Conservation (phyloP, 2,329 filamentous ascomycete genomes). For the Paraconiothyrium sp. region DNA sequence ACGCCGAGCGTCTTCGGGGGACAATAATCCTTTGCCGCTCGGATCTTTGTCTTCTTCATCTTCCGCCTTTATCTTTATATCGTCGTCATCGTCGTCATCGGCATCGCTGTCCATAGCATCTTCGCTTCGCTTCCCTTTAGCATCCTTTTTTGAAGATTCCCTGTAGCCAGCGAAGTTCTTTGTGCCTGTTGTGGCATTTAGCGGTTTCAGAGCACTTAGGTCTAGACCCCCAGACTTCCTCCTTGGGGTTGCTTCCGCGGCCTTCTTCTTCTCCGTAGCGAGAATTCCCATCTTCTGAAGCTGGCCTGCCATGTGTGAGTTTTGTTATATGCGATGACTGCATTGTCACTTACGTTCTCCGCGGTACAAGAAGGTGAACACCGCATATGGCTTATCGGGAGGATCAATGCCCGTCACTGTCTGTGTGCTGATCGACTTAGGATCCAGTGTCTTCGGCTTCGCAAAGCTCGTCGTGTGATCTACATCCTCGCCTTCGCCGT, state of each 20-base stretch:
- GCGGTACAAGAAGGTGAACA: slow-evolving; percentile 97
- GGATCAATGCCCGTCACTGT: slow-evolving; percentile 98
- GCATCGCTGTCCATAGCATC: slow-evolving; percentile 78
- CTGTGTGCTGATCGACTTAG: slow-evolving; percentile 97
- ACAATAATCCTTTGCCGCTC: slow-evolving; percentile 63
- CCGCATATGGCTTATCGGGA: slow-evolving; percentile 93
- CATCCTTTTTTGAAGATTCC: slow-evolving; percentile 68
- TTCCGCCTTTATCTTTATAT: slow-evolving; percentile 71
- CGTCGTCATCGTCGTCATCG: slow-evolving; percentile 73
- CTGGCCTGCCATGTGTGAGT: slow-evolving; percentile 70
- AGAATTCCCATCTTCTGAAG: slow-evolving; percentile 95
- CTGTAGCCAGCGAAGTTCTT: slow-evolving; percentile 91
- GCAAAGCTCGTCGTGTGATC: slow-evolving; percentile 98
- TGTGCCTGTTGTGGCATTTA: slow-evolving; percentile 81
- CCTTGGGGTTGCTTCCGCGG: slow-evolving; percentile 72
- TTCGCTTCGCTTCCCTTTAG: slow-evolving; percentile 58
- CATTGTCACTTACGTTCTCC: slow-evolving; percentile 78
- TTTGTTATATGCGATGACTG: background rate
- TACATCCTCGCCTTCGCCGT: slow-evolving; percentile 76
- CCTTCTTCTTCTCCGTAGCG: slow-evolving; percentile 69
- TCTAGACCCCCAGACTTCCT: slow-evolving; percentile 84
- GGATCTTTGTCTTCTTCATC: slow-evolving; percentile 67
- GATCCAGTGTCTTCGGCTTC: slow-evolving; percentile 93
- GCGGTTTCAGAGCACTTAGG: slow-evolving; percentile 82
- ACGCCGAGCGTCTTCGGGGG: slow-evolving; percentile 75